Evolutionary conservation across 2,329 filamentous ascomycete genomes (phyloP).

Genomic region (Phyllachora maydis): DNA sequence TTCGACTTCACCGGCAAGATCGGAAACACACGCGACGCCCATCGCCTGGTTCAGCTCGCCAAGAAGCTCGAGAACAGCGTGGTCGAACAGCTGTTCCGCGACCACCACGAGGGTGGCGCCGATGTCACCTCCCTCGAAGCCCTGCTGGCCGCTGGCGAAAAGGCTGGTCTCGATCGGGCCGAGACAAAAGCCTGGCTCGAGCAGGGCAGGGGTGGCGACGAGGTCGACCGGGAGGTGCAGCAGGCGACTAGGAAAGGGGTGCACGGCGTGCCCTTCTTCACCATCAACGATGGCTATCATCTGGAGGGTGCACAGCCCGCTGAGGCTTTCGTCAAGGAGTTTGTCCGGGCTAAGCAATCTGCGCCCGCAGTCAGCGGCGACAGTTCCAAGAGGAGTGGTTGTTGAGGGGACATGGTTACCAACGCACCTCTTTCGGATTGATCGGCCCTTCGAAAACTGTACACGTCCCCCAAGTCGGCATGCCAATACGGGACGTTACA

Average conservation of each 20-base stretch:
- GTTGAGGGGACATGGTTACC: background rate
- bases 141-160: conserved; percentile 27
- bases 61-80: conserved; percentile 38
- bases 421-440: conserved; percentile 1
- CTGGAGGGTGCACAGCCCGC: conserved; percentile 55
- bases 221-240: conserved; percentile 34
- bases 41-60: conserved; percentile 55
- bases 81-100: conserved; percentile 39
- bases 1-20: conserved; percentile 53
- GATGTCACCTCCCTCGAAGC: conserved; percentile 38
- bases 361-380: conserved; percentile 1
- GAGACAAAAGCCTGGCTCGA: conserved; percentile 33
- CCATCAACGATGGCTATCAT: conserved; percentile 45
- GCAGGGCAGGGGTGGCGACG: conserved; percentile 28
- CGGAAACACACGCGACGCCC: conserved; percentile 62
- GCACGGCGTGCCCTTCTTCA: conserved; percentile 55
- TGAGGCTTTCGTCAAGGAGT: conserved; percentile 41
- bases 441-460: background rate
- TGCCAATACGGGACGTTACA: too few relatives aligned
- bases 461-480: too few relatives aligned
- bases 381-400: too few relatives aligned
- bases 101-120: conserved; percentile 43
- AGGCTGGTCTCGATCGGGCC: conserved; percentile 27
- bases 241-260: conserved; percentile 29
- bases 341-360: conserved; percentile 33